These are phyloP conservation scores for Plasmodium reichenowi DNA, from an alignment of 169 alveolate species.

Conservation along the genomic window DNA sequence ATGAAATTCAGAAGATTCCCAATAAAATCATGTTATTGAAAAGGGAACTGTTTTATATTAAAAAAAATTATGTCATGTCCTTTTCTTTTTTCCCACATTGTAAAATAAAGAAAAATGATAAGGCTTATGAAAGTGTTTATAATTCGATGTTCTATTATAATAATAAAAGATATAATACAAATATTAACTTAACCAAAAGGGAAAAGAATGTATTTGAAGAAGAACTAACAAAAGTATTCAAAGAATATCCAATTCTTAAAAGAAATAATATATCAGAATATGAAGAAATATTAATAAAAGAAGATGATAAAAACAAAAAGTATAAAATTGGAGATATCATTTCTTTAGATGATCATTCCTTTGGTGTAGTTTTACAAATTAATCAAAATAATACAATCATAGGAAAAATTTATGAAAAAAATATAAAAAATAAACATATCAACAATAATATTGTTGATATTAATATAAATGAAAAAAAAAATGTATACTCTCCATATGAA, in stretches of 20 bases:
- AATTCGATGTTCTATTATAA: neutral
- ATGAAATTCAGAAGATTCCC: no score
- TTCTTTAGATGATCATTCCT: conserved; percentile 16
- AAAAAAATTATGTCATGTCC: no score
- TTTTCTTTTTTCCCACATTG: no score
- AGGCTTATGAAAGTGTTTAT: no score
- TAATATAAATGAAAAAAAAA: conserved; percentile 5
- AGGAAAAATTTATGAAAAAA: conserved; percentile 21
- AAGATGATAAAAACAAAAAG: neutral
- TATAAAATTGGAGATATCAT: conserved; percentile 33
- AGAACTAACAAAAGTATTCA: conserved; percentile 41
- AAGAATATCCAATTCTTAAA: conserved; percentile 22
- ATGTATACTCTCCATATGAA: conserved; percentile 53
- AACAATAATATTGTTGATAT: neutral
- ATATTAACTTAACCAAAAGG: neutral
- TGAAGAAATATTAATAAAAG: conserved; percentile 45
- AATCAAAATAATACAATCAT: conserved; percentile 22
- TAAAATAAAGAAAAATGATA: no score
- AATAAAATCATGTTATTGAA: no score
- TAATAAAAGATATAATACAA: conserved; percentile 1
- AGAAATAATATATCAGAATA: neutral
- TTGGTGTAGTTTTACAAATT: conserved; percentile 54
- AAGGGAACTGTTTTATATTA: no score
- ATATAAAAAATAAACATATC: neutral
- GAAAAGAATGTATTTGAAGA: conserved; percentile 22